phyloP scores from a whole-genome alignment of 768 basidiomycete genomes.

The Phylloporus sp. region DNA sequence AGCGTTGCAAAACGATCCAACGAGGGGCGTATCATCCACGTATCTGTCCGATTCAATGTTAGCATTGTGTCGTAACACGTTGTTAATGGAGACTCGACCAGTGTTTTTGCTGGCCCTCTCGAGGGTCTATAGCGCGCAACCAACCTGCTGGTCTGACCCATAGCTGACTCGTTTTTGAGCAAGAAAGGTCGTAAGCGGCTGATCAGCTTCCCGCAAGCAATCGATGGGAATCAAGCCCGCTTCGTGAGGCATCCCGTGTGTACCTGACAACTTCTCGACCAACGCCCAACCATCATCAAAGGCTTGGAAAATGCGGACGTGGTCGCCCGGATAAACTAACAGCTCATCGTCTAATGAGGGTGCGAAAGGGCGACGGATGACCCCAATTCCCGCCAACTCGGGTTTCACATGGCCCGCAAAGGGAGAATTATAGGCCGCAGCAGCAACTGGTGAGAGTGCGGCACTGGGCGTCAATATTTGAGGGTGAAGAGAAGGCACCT shows the following conservation, averaged over 20 bases:
- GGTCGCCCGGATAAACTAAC: constrained; percentile 45
- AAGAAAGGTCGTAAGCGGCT: constrained; percentile 47
- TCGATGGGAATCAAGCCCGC: constrained; percentile 67
- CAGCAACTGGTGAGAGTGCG: background rate
- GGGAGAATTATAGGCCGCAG: constrained; percentile 23
- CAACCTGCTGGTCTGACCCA: background rate
- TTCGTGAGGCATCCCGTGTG: constrained; percentile 1
- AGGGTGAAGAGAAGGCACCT: constrained; percentile 12
- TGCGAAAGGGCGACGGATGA: constrained; percentile 51
- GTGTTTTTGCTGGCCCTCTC: background rate
- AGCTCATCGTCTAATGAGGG: constrained; percentile 61
- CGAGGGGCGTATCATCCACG: background rate
- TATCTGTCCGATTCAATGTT: background rate
- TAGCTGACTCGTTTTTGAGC: constrained; percentile 46
- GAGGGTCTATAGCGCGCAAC: background rate
- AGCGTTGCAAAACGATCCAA: background rate
- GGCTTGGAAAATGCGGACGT: constrained; percentile 47
- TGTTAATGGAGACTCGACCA: background rate
- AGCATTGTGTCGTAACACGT: background rate
- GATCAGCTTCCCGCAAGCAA: constrained; percentile 50
- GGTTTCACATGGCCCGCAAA: constrained; percentile 31
- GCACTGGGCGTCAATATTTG: background rate
- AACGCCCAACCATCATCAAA: constrained; percentile 74
- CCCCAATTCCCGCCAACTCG: constrained; percentile 42
- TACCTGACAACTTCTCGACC: constrained; percentile 42